phyloP scores from a whole-genome alignment of 306 rosid species.

The Erythrophleum fordii region DNA sequence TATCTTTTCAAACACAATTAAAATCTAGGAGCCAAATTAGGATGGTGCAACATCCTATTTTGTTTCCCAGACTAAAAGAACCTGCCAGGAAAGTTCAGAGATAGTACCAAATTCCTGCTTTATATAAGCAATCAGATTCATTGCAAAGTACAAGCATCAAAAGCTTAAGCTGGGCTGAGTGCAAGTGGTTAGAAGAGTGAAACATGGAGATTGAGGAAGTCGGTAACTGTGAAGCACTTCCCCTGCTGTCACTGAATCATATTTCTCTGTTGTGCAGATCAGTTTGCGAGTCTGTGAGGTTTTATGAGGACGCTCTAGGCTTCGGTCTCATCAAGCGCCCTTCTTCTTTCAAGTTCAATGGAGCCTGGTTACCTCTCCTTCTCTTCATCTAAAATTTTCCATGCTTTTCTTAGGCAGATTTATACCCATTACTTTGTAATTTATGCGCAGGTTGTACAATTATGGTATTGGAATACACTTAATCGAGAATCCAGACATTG shows the following conservation, averaged over 20 bases:
- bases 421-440: too few species aligned
- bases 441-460: constrained; percentile 79
- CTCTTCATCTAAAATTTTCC: too few species aligned
- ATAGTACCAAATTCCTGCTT: constrained; percentile 10
- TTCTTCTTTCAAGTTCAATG: constrained; percentile 82
- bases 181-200: constrained; percentile 30
- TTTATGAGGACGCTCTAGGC: constrained; percentile 76
- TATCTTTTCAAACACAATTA: too few species aligned
- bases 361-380: constrained; percentile 69
- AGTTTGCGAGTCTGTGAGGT: constrained; percentile 69
- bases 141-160: constrained; percentile 17
- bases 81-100: constrained; percentile 53
- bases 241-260: constrained; percentile 74
- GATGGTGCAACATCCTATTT: too few species aligned
- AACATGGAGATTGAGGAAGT: constrained; percentile 74
- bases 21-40: too few species aligned
- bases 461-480: constrained; percentile 87
- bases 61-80: constrained; percentile 33
- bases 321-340: constrained; percentile 83
- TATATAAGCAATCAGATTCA: constrained; percentile 49
- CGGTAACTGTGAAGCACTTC: constrained; percentile 61
- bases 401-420: too few species aligned
- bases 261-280: constrained; percentile 74
- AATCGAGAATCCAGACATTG: constrained; percentile 65
- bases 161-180: too few species aligned